Evolutionary conservation across 768 basidiomycete genomes (phyloP), one percentile per base, ranked within the genome.

Genomic region (Nidula microcarpa): DNA sequence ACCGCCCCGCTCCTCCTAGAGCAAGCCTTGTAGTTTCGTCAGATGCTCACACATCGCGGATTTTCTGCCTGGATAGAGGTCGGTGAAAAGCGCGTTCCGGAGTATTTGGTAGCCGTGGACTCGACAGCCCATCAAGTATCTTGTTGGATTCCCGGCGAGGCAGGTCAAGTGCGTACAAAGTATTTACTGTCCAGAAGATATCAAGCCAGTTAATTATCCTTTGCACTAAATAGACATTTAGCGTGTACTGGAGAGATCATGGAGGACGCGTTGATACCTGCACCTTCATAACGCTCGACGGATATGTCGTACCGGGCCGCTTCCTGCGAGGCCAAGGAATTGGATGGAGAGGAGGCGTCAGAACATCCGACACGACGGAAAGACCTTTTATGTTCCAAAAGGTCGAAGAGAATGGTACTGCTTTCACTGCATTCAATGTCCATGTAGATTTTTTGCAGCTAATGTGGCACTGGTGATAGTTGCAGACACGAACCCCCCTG

Each of bases 51-150:
- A 0, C 78, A 80, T 64, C 76, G 78, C 14, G 81, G 77, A 5
- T 88, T 87, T 66, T 84, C 84, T 11, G 86, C 87, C 18, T 89
- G 87, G 83, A 82, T 90, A 50, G 71, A 73, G 35, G 78, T 74
- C 39, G 76, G 81, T 33, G 80, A 76, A 4, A 57, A 72, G 52
- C 61, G 66, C 9, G 60, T 88, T 9, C 74, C 71, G 4, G 85
- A 87, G 64, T 81, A 84, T 63, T 65, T 84, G n/a, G 71, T 77
- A 6, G 73, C 77, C 5, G 66, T 80, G 33, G 81, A 86, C 51
- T 56, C 62, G 4, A 65, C 67, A 5, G 58, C 64, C 4, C 64
- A 79, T 54, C 72, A 71, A 7, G 76, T 85, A 6, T 81, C 81
- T 5, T 89, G 88, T 61, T 89, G 85, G 85, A 81, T 89, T 57